Evolutionary conservation across 2,329 filamentous ascomycete species (phyloP), one percentile per base, ranked within the genome.

Genomic region (Sporothrix phasma): DNA sequence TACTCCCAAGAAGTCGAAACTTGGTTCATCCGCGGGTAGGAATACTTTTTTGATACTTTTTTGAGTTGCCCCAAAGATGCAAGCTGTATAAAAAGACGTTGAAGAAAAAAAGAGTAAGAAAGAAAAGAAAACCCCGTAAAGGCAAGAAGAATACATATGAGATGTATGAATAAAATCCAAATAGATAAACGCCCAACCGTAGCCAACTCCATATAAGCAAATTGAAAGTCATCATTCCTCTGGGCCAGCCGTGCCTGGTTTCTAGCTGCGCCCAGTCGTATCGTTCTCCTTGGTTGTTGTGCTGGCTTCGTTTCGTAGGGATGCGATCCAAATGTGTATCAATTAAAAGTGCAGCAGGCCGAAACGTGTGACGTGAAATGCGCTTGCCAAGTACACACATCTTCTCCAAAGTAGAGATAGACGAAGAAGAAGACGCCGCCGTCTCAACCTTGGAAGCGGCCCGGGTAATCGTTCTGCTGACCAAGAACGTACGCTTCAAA

Each of bases 401-500:
- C 31, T 54, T 17, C 24, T 8, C n/a, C 7, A 13, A 29, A 13
- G 15, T 11, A 15, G 2, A 7, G 4, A 37, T 37, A 37, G 15
- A 37, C 10, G 15, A 11, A 37, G 34, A 15, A 4, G 15, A 54
- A 54, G 26, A 24, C 22, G 49, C n/a, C 10, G 7, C 29, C 17
- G 5, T 19, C 15, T 41, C 34, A 58, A 8, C 39, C 22, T 10
- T 56, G 54, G n/a, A 53, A 26, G 17, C 71, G 54, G 53, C 66
- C 70, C 1, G 74, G 74, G 62, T 78, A 80, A 6, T 70, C 64
- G 2, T 76, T 74, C 73, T n/a, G 69, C 66, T 24, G 26, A 5
- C 67, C 67, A 19, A 78, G 72, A 8, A 79, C 67, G 61, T 76
- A 79, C 26, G 73, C 71, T 70, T 79, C 77, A 66, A 79, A 75